Percentiles rank a stretch among this genome's conserved stretches.
phyloP scores from a whole-genome alignment of 768 basidiomycete species.

The Mycena epipterygia region DNA sequence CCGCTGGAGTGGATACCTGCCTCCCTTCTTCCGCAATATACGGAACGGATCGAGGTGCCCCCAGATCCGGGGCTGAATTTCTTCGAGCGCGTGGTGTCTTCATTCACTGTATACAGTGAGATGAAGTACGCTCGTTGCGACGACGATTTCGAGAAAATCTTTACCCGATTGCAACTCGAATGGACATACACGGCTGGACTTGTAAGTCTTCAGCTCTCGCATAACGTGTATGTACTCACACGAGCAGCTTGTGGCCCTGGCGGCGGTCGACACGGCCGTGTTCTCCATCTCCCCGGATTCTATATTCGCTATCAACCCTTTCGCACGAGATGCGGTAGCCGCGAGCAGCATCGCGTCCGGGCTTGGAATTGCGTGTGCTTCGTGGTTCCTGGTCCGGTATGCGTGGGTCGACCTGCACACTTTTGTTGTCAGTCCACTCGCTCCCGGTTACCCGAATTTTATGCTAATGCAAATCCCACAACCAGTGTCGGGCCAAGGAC shows the following conservation, averaged over 20 bases:
- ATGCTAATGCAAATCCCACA: neutral
- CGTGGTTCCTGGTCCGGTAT: slow-evolving; percentile 78
- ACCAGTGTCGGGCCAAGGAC: slow-evolving; percentile 64
- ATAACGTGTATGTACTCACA: neutral
- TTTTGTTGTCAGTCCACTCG: slow-evolving; percentile 62
- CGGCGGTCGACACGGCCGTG: slow-evolving; percentile 70
- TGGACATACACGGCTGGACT: slow-evolving; percentile 78
- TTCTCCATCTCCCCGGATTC: slow-evolving; percentile 72
- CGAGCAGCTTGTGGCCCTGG: slow-evolving; percentile 67
- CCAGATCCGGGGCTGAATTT: slow-evolving; percentile 42
- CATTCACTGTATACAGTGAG: slow-evolving; percentile 70
- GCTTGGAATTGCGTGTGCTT: slow-evolving; percentile 72
- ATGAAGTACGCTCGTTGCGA: slow-evolving; percentile 61
- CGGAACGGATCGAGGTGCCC: slow-evolving; percentile 53
- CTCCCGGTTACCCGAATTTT: neutral
- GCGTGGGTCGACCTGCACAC: slow-evolving; percentile 63
- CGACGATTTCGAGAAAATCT: slow-evolving; percentile 65
- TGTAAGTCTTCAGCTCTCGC: slow-evolving; percentile 51
- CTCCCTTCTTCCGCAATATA: slow-evolving; percentile 55
- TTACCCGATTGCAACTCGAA: slow-evolving; percentile 65
- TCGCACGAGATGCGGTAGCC: slow-evolving; percentile 67
- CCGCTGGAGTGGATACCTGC: slow-evolving; percentile 50
- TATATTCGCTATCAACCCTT: slow-evolving; percentile 61
- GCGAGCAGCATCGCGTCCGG: slow-evolving; percentile 72
- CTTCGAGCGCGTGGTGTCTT: slow-evolving; percentile 57